phyloP scores from a whole-genome alignment of 331 rosid genomes.

The Malus hybrid region DNA sequence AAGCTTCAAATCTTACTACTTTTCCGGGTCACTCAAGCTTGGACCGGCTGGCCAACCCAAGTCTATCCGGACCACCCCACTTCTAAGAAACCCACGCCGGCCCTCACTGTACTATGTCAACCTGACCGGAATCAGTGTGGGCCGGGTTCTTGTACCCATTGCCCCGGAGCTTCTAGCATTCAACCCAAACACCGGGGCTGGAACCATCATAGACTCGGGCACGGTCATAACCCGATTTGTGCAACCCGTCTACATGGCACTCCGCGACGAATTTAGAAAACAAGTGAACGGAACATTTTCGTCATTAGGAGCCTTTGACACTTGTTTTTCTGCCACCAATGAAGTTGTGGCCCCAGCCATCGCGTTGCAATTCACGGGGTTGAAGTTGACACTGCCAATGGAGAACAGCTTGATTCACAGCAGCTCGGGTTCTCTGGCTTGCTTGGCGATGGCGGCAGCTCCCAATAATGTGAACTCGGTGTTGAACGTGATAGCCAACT shows the following conservation, averaged over 20 bases:
- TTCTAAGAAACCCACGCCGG: conserved; percentile 61
- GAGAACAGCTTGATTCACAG: conserved; percentile 88
- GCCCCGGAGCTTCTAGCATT: conserved; percentile 35
- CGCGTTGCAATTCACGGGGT: conserved; percentile 45
- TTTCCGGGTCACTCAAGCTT: conserved; percentile 81
- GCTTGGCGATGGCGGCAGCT: conserved; percentile 87
- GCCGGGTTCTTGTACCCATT: conserved; percentile 37
- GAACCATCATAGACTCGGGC: conserved; percentile 86
- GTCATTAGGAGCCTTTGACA: conserved; percentile 76
- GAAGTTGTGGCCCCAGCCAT: conserved; percentile 50
- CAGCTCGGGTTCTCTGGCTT: conserved; percentile 49
- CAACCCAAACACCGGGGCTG: conserved; percentile 57
- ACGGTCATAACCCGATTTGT: conserved; percentile 77
- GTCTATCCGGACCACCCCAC: conserved; percentile 68
- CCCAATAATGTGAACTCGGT: conserved; percentile 76
- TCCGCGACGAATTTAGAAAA: conserved; percentile 77
- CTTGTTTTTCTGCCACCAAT: conserved; percentile 45
- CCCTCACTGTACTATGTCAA: conserved; percentile 80
- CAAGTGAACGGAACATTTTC: conserved; percentile 58
- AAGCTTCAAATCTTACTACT: conserved; percentile 77
- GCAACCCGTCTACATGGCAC: conserved; percentile 48
- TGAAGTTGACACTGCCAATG: conserved; percentile 57
- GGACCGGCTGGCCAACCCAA: conserved; percentile 80
- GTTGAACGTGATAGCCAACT: conserved; percentile 82
- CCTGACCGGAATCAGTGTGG: conserved; percentile 68